Evolutionary conservation across 345 rosid species (phyloP).

Genomic region (Arabidopsis thaliana): DNA sequence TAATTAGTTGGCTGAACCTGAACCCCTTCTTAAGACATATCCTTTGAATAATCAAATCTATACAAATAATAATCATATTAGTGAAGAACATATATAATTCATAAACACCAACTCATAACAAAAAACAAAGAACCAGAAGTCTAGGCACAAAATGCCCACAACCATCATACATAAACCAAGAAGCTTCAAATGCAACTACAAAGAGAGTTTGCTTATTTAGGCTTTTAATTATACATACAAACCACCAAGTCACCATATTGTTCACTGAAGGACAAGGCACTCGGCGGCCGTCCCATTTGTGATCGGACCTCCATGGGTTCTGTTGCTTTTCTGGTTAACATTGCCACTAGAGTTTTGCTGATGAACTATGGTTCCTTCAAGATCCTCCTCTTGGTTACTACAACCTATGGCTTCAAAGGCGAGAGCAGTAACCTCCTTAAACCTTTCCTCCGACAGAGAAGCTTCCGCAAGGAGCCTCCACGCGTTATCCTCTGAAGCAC

Average conservation of each 20-base stretch:
- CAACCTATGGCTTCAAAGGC: conserved; percentile 71
- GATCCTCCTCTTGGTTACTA: conserved; percentile 30
- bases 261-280: conserved; percentile 80
- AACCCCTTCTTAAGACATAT: neutral
- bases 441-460: conserved; percentile 90
- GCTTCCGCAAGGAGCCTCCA: conserved; percentile 95
- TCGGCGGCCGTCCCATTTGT: conserved; percentile 59
- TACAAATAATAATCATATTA: neutral
- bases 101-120: neutral
- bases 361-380: conserved; percentile 35
- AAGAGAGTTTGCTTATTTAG: conserved; percentile 46
- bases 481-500: conserved; percentile 91
- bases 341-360: conserved; percentile 37
- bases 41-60: neutral
- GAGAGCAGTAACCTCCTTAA: conserved; percentile 72
- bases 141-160: conserved; percentile 9
- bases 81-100: conserved; percentile 1
- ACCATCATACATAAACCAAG: conserved; percentile 26
- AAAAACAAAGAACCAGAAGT: conserved; percentile 2
- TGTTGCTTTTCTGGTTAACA: conserved; percentile 41
- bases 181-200: conserved; percentile 43
- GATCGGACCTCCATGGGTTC: conserved; percentile 49
- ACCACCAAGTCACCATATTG: neutral
- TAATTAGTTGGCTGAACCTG: neutral
- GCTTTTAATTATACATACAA: conserved; percentile 36